Percentiles rank a stretch among this genome's conserved stretches.
Conservation (phyloP, 2,329 filamentous ascomycete species). For the Dothistroma pini region DNA sequence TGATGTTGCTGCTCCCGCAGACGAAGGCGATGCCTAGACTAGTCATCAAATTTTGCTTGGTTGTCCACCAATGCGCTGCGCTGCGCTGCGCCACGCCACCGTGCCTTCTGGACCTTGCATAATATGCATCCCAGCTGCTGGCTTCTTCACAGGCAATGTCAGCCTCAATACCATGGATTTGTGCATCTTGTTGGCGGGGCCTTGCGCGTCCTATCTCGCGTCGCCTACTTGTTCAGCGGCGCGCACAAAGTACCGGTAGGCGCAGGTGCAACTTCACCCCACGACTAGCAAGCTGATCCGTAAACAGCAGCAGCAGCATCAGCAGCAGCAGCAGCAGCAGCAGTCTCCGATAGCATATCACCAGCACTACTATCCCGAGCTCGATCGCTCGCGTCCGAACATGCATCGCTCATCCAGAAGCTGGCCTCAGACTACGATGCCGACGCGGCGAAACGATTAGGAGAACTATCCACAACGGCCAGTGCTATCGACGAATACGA, state of each 20-base stretch:
- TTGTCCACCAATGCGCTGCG: background rate
- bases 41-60: background rate
- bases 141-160: constrained; percentile 8
- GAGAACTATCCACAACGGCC: constrained; percentile 52
- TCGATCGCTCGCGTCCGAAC: constrained; percentile 53
- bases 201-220: constrained; percentile 7
- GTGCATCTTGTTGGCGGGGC: constrained; percentile 13
- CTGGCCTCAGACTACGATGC: constrained; percentile 55
- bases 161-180: constrained; percentile 10
- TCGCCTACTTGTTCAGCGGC: constrained; percentile 12
- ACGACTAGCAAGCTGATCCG: background rate
- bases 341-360: constrained; percentile 42
- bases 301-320: constrained; percentile 8
- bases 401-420: constrained; percentile 50
- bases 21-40: no score
- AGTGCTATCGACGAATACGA: constrained; percentile 56
- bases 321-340: constrained; percentile 6
- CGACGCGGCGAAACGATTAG: constrained; percentile 54
- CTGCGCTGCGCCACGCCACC: no score
- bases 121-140: background rate
- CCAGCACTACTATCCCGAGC: constrained; percentile 55
- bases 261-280: background rate
- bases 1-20: background rate
- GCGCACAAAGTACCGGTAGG: constrained; percentile 20
- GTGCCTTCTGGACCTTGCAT: background rate